Evolutionary conservation across 192 early-diverging fungal genomes (phyloP).

Genomic region (Umbelopsis isabellina): DNA sequence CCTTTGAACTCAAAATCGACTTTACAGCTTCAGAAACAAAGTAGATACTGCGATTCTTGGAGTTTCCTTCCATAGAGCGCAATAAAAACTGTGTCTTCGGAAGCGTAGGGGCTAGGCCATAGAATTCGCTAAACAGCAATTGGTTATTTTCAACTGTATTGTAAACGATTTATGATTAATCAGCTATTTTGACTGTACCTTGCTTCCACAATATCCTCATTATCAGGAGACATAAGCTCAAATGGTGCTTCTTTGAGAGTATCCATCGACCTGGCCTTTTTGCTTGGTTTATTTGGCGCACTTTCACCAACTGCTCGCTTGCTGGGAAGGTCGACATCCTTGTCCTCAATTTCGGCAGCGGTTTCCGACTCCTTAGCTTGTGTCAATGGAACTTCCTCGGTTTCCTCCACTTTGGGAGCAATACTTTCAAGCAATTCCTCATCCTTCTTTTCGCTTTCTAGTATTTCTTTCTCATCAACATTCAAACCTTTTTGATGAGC

Average conservation of each 20-base stretch:
- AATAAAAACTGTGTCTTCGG: slow-evolving; percentile 84
- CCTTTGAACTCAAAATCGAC: slow-evolving; percentile 62
- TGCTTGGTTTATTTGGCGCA: slow-evolving; percentile 32
- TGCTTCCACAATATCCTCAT: slow-evolving; percentile 64
- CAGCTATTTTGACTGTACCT: slow-evolving; percentile 36
- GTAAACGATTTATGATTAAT: neutral
- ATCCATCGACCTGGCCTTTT: slow-evolving; percentile 49
- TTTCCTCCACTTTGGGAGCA: slow-evolving; percentile 16
- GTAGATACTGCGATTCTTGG: slow-evolving; percentile 77
- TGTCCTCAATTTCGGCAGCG: slow-evolving; percentile 2
- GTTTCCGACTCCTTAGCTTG: neutral
- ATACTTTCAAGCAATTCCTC: slow-evolving; percentile 22
- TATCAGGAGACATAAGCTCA: slow-evolving; percentile 69
- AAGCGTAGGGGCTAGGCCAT: slow-evolving; percentile 76
- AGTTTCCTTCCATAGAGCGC: slow-evolving; percentile 71
- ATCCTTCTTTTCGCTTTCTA: slow-evolving; percentile 20
- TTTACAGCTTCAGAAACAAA: slow-evolving; percentile 85
- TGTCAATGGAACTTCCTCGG: slow-evolving; percentile 3
- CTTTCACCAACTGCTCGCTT: slow-evolving; percentile 27
- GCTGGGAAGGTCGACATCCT: slow-evolving; percentile 25
- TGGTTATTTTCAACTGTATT: slow-evolving; percentile 8
- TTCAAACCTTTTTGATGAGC: slow-evolving; percentile 37
- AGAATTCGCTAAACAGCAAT: slow-evolving; percentile 57
- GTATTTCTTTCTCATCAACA: slow-evolving; percentile 7
- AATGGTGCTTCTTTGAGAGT: slow-evolving; percentile 83